phyloP scores from a whole-genome alignment of 176 grass and related monocot species.

The Stipa capillata region DNA sequence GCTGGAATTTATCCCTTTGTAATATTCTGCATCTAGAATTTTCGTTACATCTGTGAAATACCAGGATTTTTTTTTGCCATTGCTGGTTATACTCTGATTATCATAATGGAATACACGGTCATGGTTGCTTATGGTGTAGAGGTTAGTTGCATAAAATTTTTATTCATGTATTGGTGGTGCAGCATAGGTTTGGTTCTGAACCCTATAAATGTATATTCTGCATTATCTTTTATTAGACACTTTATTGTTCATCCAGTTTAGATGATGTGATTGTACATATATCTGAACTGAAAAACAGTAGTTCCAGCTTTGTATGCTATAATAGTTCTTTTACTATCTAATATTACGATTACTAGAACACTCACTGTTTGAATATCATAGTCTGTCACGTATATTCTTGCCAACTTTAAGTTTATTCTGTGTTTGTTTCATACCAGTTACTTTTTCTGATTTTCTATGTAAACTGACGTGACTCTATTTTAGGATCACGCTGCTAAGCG shows the following conservation, averaged over 20 bases:
- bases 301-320: background rate
- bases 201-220: background rate
- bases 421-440: background rate
- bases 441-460: background rate
- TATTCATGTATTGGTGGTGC: background rate
- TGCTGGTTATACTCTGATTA: background rate
- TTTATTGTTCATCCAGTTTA: background rate
- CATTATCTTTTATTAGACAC: background rate
- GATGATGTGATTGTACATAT: background rate
- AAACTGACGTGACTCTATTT: constrained; percentile 19
- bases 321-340: background rate
- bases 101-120: background rate
- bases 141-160: background rate
- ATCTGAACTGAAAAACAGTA: background rate
- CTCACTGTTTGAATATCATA: background rate
- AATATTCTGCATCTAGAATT: constrained; percentile 25
- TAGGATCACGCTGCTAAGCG: constrained; percentile 61
- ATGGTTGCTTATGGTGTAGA: background rate
- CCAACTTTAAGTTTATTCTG: background rate
- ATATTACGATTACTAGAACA: background rate
- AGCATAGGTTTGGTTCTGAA: background rate
- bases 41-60: background rate
- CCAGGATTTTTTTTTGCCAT: background rate
- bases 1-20: constrained; percentile 91
- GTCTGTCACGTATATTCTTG: background rate